These are phyloP conservation scores for Boletus bicolor DNA, from an alignment of 768 basidiomycete genomes.

Conservation along the genomic window DNA sequence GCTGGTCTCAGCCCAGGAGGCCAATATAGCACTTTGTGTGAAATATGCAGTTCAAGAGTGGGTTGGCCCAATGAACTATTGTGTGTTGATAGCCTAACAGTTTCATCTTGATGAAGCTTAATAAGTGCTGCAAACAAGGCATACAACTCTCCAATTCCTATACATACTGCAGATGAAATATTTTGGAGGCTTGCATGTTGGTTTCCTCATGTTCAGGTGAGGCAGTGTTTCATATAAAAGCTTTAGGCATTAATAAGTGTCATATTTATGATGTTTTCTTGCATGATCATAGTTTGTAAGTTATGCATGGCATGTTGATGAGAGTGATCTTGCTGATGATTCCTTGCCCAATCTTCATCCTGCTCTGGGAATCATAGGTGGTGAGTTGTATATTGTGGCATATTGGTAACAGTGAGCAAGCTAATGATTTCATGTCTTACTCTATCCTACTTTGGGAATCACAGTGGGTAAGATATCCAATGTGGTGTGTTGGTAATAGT, in stretches of 20 bases:
- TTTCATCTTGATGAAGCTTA: not conserved
- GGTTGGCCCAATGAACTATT: not conserved
- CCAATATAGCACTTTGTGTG: slow-evolving; percentile 4
- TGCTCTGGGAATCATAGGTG: not conserved
- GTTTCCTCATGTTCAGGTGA: slow-evolving; percentile 1
- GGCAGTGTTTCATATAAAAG: no score
- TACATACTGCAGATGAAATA: no score
- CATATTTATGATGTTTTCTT: no score
- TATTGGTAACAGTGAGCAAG: not conserved
- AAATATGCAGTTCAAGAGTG: slow-evolving; percentile 5
- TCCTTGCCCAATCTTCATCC: not conserved
- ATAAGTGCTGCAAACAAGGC: not conserved
- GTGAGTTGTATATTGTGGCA: not conserved
- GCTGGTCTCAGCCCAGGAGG: slow-evolving; percentile 5
- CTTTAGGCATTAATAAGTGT: no score
- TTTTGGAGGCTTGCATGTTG: not conserved
- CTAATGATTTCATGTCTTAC: not conserved
- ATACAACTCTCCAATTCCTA: not conserved
- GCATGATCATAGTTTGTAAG: not conserved
- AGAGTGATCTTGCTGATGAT: not conserved
- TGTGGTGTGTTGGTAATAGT: no score
- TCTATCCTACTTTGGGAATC: no score
- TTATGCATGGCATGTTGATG: not conserved
- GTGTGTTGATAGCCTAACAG: not conserved
- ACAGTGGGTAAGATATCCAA: no score